Evolutionary conservation across 1,284 basidiomycete genomes (phyloP), one percentile per base, ranked within the genome.

Genomic region (Uromyces viciae-fabae): DNA sequence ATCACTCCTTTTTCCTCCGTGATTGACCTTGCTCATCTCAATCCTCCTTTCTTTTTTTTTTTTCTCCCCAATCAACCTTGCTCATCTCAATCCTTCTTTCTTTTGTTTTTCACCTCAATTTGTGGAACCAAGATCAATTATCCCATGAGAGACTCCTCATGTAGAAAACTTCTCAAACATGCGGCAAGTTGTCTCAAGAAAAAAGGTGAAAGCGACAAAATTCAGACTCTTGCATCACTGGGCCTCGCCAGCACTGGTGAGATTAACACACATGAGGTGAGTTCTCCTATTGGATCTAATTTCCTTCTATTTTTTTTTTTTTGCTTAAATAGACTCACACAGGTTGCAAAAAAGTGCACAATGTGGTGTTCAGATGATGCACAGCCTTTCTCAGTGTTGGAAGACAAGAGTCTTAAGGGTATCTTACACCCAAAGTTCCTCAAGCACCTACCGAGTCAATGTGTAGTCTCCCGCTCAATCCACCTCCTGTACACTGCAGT

Each of bases 131-230:
- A 19, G 60, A 64, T 64, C 15, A 64, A 64, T 40, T 22, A 38
- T 14, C 60, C 60, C 17, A 64, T 38, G 9, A 38, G 11, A 2
- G 33, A 64, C 60, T 64, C 60, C 15, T 64, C 17, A 14, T 64
- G 60, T 64, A 64, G 60, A 17, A 64, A 64, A 8, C 60, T 64
- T 3, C 36, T 38, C 60, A 64, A 64, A 17, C 60, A 64, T 64
- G 15, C 2, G 42, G 14, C 33, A 38, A 36, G 36, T 2, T 38
- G 60, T n/a, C 25, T n/a, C 7, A 8, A 17, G 17, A 64, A 64
- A 38, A 33, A 64, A 36, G 42, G 14, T 22, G n/a, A 64, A 5
- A 19, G 15, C 3, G 7, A 64, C 3, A 38, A 33, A 28, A 7
- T 33, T 38, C 36, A 11, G 17, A 3, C 4, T 64, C 42, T 40